These are phyloP conservation scores for Malus hybrid DNA, from an alignment of 331 rosid genomes.

Conservation along the genomic window DNA sequence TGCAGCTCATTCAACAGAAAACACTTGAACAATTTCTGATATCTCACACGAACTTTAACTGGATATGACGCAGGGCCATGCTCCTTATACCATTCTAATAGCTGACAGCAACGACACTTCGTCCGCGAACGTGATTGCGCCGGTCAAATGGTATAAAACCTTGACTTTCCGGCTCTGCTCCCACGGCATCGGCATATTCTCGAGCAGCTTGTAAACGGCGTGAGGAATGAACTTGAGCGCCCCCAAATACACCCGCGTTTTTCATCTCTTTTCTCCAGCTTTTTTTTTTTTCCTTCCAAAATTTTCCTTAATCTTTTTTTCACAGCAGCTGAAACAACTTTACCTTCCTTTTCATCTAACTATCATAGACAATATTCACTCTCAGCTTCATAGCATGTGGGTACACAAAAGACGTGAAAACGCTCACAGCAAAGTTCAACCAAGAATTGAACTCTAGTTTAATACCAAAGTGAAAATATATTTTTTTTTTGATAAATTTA, in stretches of 20 bases:
- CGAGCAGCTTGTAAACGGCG: constrained; percentile 90
- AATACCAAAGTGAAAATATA: too few species aligned
- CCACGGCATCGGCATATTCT: constrained; percentile 99
- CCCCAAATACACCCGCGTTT: constrained; percentile 95
- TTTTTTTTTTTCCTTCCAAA: too few species aligned
- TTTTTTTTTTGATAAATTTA: too few species aligned
- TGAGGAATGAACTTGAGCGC: constrained; percentile 94
- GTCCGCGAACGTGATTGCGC: constrained; percentile 85
- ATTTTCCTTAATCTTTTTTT: too few species aligned
- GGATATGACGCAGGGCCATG: constrained; percentile 95
- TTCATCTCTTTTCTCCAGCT: constrained; percentile 24
- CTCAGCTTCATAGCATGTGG: too few species aligned
- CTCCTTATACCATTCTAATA: constrained; percentile 71
- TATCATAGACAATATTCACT: too few species aligned
- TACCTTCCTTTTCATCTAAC: too few species aligned
- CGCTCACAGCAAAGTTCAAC: too few species aligned
- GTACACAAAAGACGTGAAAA: too few species aligned
- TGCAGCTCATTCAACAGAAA: constrained; percentile 94
- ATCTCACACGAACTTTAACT: constrained; percentile 89
- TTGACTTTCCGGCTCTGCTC: constrained; percentile 99
- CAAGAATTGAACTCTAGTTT: too few species aligned
- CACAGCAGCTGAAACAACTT: too few species aligned
- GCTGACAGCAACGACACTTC: too few species aligned
- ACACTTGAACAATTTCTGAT: constrained; percentile 83
- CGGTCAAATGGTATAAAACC: constrained; percentile 91